These are phyloP conservation scores for Pythium graminicola DNA, from an alignment of 352 stramenopile genomes.

Conservation along the genomic window DNA sequence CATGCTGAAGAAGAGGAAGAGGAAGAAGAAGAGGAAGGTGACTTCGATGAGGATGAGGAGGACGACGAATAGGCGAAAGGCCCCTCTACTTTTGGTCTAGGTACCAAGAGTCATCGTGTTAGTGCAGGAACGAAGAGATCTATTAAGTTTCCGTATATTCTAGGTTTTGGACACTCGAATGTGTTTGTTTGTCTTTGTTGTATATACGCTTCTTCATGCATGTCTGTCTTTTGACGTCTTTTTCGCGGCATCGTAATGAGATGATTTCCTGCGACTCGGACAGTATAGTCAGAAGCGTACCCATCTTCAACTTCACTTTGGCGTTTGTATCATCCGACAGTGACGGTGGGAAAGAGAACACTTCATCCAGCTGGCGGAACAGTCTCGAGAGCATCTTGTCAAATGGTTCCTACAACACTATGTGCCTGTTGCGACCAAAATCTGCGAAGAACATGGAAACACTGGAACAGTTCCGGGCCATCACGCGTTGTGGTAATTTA, in stretches of 20 bases:
- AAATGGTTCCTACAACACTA: slow-evolving; percentile 3
- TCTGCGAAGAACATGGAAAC: slow-evolving; percentile 1
- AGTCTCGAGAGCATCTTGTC: not conserved
- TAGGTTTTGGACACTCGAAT: slow-evolving; percentile 15
- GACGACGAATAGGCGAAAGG: slow-evolving; percentile 60
- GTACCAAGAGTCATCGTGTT: no score
- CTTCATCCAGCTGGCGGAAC: slow-evolving; percentile 12
- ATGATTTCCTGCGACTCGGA: no score
- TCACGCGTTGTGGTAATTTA: no score
- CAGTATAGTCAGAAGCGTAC: slow-evolving; percentile 15
- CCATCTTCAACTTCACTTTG: slow-evolving; percentile 5
- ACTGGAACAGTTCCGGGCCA: slow-evolving; percentile 8
- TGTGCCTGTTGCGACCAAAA: not conserved
- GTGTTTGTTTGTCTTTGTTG: not conserved
- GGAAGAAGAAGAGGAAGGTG: slow-evolving; percentile 56
- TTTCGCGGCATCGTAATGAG: not conserved
- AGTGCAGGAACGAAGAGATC: slow-evolving; percentile 19
- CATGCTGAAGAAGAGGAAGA: slow-evolving; percentile 52
- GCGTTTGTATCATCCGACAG: no score
- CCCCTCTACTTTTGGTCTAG: no score
- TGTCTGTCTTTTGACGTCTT: not conserved
- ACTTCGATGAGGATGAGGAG: slow-evolving; percentile 54
- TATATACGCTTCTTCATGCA: not conserved
- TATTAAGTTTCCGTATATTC: slow-evolving; percentile 31
- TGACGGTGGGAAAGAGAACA: not conserved